These are phyloP conservation scores for Mrakiaceae sp. DNA, from an alignment of 1,284 basidiomycete genomes.

Conservation along the genomic window DNA sequence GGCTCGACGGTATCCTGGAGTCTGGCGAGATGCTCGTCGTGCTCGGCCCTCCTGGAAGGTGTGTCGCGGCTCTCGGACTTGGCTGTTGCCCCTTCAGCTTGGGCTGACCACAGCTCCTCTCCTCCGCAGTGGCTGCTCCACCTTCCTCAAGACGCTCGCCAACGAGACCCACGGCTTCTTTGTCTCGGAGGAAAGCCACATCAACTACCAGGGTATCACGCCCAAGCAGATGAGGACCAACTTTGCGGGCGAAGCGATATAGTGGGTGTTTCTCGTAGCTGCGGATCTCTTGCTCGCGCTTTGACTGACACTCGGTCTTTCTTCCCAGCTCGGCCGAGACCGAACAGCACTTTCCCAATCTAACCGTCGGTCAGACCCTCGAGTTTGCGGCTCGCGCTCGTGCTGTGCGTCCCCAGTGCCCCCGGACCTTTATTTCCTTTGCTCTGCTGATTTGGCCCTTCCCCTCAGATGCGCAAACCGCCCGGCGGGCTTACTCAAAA, in stretches of 20 bases:
- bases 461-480: slow-evolving; percentile 30
- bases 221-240: slow-evolving; percentile 32
- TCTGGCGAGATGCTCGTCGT: slow-evolving; percentile 49
- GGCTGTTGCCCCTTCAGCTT: not conserved
- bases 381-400: slow-evolving; percentile 31
- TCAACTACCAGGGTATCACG: slow-evolving; percentile 36
- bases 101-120: not conserved
- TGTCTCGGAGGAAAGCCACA: slow-evolving; percentile 32
- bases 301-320: not conserved
- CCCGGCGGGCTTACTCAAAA: slow-evolving; percentile 34
- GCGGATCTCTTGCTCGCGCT: not conserved
- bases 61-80: slow-evolving; percentile 13
- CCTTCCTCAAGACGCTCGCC: slow-evolving; percentile 44
- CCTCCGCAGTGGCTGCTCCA: slow-evolving; percentile 46
- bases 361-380: slow-evolving; percentile 41
- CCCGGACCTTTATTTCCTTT: not conserved
- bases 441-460: slow-evolving; percentile 25
- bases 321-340: slow-evolving; percentile 31
- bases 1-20: slow-evolving; percentile 55
- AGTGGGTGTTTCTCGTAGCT: slow-evolving; percentile 11
- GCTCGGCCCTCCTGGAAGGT: slow-evolving; percentile 50
- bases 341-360: slow-evolving; percentile 43
- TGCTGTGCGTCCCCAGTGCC: not conserved
- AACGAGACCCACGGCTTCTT: slow-evolving; percentile 43
- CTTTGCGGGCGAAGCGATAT: slow-evolving; percentile 38